Percentiles rank a stretch among this genome's conserved stretches.
Evolutionary conservation across 78 protist species (phyloP).

Genomic region (Pelomyxa schiedti): DNA sequence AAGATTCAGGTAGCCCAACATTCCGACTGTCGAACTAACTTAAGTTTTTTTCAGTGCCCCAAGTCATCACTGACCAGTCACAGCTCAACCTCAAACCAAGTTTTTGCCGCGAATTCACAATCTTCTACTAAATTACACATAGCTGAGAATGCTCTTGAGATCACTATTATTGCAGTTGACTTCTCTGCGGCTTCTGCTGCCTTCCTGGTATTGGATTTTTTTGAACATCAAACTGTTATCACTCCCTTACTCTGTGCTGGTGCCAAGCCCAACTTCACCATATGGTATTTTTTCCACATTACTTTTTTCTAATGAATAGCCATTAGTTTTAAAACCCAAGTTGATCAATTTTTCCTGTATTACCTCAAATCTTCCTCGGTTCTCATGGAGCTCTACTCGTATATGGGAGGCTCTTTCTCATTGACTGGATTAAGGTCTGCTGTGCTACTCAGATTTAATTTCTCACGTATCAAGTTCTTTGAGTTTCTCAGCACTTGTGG

Average conservation of each 20-base stretch:
- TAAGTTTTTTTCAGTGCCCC: too few relatives aligned
- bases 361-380: neutral
- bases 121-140: too few relatives aligned
- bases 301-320: neutral
- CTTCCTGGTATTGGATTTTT: neutral
- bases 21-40: too few relatives aligned
- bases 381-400: neutral
- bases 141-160: too few relatives aligned
- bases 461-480: neutral
- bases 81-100: too few relatives aligned
- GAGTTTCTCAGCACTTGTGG: neutral
- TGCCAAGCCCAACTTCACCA: neutral
- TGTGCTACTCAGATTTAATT: neutral
- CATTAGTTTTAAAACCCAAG: neutral
- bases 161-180: too few relatives aligned
- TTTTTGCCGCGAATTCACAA: too few relatives aligned
- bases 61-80: too few relatives aligned
- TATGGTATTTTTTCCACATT: neutral
- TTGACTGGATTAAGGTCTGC: neutral
- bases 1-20: too few relatives aligned
- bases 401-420: too few relatives aligned
- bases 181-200: neutral
- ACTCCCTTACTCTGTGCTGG: neutral
- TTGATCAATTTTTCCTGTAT: neutral
- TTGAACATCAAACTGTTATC: neutral